phyloP scores from a whole-genome alignment of 768 basidiomycete species.

The Saitozyma podzolica region DNA sequence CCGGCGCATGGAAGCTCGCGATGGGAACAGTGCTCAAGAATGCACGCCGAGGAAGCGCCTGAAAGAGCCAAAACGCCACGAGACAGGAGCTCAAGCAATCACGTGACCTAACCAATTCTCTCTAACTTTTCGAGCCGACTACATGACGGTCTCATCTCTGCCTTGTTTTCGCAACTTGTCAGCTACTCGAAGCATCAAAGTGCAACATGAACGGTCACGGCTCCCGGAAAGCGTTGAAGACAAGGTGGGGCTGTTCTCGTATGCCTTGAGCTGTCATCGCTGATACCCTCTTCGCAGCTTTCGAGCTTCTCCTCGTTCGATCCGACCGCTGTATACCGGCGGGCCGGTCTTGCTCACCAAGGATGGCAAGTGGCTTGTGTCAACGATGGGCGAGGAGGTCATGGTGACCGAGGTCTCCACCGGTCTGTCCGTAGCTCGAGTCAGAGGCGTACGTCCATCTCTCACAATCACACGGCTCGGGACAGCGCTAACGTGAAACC shows the following conservation, averaged over 20 bases:
- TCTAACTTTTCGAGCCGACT: background rate
- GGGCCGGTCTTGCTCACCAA: conserved; percentile 78
- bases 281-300: conserved; percentile 24
- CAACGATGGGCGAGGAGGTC: conserved; percentile 83
- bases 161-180: no score
- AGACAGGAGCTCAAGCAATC: background rate
- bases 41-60: no score
- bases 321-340: conserved; percentile 76
- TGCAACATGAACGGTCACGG: conserved; percentile 30
- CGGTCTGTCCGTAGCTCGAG: conserved; percentile 74
- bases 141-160: no score
- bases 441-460: conserved; percentile 69
- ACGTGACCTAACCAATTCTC: conserved; percentile 1
- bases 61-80: no score
- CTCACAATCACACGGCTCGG: conserved; percentile 3
- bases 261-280: background rate
- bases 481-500: conserved; percentile 4
- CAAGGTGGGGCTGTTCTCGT: conserved; percentile 24
- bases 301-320: conserved; percentile 48
- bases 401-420: conserved; percentile 75
- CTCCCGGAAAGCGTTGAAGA: conserved; percentile 34
- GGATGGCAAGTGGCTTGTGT: conserved; percentile 77
- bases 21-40: no score
- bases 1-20: no score
- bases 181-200: background rate